These are phyloP conservation scores for Tolypocladium tundrense DNA, from an alignment of 2,329 filamentous ascomycete species.

Conservation along the genomic window DNA sequence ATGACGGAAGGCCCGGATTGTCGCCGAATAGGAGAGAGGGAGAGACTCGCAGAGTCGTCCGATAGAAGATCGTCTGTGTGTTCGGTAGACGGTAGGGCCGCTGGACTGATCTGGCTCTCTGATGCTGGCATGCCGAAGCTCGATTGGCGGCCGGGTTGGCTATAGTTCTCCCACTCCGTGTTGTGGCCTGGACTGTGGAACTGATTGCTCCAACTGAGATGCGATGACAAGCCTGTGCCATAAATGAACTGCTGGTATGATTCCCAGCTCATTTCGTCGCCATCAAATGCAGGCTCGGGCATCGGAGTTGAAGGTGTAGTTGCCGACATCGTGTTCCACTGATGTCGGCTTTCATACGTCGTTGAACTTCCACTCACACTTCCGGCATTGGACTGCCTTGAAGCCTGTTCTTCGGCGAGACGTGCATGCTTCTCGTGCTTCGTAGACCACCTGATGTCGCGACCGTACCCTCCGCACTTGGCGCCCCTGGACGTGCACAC, in stretches of 20 bases:
- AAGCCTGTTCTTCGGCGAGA: not conserved
- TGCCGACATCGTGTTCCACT: too few species aligned
- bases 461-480: not conserved
- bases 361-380: not conserved
- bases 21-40: too few species aligned
- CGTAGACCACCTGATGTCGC: not conserved
- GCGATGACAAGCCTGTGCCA: not conserved
- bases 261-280: not conserved
- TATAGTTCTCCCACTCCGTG: not conserved
- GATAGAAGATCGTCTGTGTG: not conserved
- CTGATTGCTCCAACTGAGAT: not conserved
- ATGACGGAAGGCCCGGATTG: not conserved
- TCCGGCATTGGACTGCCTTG: not conserved
- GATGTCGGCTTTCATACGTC: not conserved
- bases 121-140: not conserved
- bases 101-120: not conserved
- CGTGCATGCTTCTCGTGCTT: not conserved
- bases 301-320: not conserved
- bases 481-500: not conserved
- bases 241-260: not conserved
- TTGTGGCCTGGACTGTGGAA: not conserved
- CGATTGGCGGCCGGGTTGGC: not conserved
- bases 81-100: not conserved
- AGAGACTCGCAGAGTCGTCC: not conserved
- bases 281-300: not conserved